Conservation (phyloP, 108 stramenopile species). For the Nannochloropsis salina region DNA sequence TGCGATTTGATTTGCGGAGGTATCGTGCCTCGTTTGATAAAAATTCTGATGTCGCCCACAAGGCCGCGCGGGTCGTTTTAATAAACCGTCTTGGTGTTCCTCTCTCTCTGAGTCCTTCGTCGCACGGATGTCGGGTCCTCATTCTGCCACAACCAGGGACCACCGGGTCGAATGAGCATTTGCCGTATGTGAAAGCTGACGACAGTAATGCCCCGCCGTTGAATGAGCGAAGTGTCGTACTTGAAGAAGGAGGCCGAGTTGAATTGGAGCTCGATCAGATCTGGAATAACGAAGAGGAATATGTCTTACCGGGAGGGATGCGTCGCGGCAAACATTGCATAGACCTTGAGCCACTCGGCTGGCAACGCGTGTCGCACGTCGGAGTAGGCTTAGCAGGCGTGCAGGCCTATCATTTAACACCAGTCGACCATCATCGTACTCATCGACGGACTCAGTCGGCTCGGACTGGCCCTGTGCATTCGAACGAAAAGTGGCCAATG, state of each 20-base stretch:
- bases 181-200: background rate
- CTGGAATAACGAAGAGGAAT: no score
- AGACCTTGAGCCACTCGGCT: background rate
- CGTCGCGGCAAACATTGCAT: background rate
- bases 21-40: background rate
- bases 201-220: background rate
- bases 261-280: background rate
- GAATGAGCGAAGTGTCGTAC: background rate
- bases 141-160: background rate
- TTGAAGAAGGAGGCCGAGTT: constrained; percentile 11
- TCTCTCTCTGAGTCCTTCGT: background rate
- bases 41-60: background rate
- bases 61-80: background rate
- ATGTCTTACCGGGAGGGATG: background rate
- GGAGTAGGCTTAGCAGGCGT: background rate
- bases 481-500: background rate
- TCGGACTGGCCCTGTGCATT: background rate
- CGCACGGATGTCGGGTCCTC: background rate
- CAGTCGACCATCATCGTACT: background rate
- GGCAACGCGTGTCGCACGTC: background rate
- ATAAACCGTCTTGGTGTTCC: background rate
- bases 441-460: background rate
- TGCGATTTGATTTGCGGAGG: background rate
- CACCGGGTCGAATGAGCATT: background rate
- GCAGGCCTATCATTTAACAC: background rate